A percentile compares a stretch with the other conserved stretches of the same genome.
These are phyloP conservation scores for Ustilaginoidea virens DNA, from an alignment of 2,329 filamentous ascomycete species.

Conservation along the genomic window DNA sequence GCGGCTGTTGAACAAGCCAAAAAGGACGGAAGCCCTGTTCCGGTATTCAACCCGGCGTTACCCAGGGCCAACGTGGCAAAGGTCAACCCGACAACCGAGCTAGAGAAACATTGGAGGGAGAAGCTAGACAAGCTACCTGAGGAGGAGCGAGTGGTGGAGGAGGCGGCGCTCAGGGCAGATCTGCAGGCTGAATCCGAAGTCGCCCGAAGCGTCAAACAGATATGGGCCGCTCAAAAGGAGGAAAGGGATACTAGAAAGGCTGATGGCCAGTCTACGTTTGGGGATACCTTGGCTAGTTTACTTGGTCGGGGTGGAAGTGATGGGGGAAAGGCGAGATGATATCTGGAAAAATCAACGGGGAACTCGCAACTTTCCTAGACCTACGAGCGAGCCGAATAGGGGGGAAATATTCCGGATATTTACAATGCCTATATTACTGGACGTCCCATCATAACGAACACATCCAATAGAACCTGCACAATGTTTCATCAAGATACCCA, in stretches of 20 bases:
- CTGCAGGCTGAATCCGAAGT: conserved; percentile 44
- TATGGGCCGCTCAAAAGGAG: conserved; percentile 41
- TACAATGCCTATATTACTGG: too few relatives aligned
- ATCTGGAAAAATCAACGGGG: too few relatives aligned
- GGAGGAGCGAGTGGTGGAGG: conserved; percentile 44
- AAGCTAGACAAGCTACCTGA: conserved; percentile 41
- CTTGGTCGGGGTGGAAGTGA: conserved; percentile 14
- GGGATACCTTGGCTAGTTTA: conserved; percentile 14
- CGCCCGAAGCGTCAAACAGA: conserved; percentile 35
- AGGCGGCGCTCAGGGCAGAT: conserved; percentile 48
- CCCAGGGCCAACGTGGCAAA: conserved; percentile 14
- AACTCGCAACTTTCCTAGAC: too few relatives aligned
- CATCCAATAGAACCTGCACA: too few relatives aligned
- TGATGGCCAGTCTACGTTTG: conserved; percentile 16
- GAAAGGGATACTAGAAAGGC: conserved; percentile 31
- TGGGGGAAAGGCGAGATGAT: not conserved
- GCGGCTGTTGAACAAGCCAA: conserved; percentile 54
- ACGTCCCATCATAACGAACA: too few relatives aligned
- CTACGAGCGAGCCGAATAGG: too few relatives aligned
- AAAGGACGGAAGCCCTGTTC: conserved; percentile 39
- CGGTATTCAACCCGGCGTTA: conserved; percentile 44
- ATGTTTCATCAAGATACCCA: too few relatives aligned
- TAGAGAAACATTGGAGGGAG: conserved; percentile 36
- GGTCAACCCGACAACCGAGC: conserved; percentile 23
- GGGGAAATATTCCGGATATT: too few relatives aligned